Evolutionary conservation across 805 yeast genomes (phyloP).

Genomic region (Spathaspora boniae): DNA sequence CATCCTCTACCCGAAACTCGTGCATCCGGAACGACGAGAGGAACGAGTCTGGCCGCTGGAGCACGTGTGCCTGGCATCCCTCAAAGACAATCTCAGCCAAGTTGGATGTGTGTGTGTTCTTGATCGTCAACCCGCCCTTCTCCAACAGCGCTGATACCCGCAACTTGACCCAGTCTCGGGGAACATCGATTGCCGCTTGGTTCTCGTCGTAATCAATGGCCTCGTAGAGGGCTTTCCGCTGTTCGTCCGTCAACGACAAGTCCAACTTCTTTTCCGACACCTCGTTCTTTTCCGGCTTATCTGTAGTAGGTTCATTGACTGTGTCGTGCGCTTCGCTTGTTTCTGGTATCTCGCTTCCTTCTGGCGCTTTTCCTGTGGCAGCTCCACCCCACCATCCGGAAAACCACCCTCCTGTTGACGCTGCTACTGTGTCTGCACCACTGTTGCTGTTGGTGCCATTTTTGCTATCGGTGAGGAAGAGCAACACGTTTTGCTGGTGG

Average conservation of each 20-base stretch:
- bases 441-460: slow-evolving; percentile 15
- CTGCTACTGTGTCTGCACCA: no score
- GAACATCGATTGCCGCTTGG: slow-evolving; percentile 53
- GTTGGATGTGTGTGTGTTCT: slow-evolving; percentile 37
- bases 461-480: slow-evolving; percentile 8
- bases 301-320: slow-evolving; percentile 1
- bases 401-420: slow-evolving; percentile 75
- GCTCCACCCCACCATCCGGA: slow-evolving; percentile 65
- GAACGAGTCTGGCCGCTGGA: slow-evolving; percentile 77
- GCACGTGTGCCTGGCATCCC: slow-evolving; percentile 70
- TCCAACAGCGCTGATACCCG: slow-evolving; percentile 66
- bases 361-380: neutral
- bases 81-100: slow-evolving; percentile 80
- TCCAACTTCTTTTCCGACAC: slow-evolving; percentile 32
- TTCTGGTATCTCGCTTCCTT: slow-evolving; percentile 4
- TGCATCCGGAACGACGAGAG: slow-evolving; percentile 68
- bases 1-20: slow-evolving; percentile 85
- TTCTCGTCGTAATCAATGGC: slow-evolving; percentile 89
- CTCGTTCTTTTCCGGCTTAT: slow-evolving; percentile 24
- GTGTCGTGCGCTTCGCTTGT: slow-evolving; percentile 10
- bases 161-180: slow-evolving; percentile 67
- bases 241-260: slow-evolving; percentile 68
- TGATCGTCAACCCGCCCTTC: slow-evolving; percentile 73
- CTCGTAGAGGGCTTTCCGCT: slow-evolving; percentile 82
- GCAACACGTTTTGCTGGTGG: slow-evolving; percentile 11